Conservation (phyloP, 257 asterid species). For the Solanum pinnatisectum region DNA sequence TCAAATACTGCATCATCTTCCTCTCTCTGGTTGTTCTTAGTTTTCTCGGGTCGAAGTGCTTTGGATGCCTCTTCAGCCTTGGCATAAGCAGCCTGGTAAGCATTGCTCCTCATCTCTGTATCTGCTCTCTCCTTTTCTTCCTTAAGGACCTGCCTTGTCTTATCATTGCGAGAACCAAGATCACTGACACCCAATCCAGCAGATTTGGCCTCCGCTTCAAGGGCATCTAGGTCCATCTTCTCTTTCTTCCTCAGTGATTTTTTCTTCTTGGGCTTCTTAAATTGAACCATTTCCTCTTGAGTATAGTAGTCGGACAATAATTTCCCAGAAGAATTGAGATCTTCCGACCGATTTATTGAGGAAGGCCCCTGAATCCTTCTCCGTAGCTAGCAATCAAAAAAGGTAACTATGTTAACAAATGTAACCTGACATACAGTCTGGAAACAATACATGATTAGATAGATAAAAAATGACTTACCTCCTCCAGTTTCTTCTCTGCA, state of each 20-base stretch:
- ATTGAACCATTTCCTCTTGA: constrained; percentile 79
- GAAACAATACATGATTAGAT: neutral
- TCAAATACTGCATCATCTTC: constrained; percentile 64
- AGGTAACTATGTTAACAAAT: neutral
- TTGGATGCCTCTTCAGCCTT: constrained; percentile 93
- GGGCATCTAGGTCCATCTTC: constrained; percentile 72
- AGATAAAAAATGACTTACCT: constrained; percentile 32
- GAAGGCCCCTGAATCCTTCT: constrained; percentile 70
- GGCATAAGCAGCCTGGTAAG: constrained; percentile 67
- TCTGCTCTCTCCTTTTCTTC: constrained; percentile 75
- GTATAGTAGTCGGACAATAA: constrained; percentile 69
- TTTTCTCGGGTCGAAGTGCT: constrained; percentile 59
- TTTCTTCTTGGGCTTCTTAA: constrained; percentile 91
- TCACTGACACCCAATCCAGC: constrained; percentile 83
- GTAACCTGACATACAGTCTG: neutral
- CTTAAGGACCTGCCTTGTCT: constrained; percentile 54
- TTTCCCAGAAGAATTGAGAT: constrained; percentile 53
- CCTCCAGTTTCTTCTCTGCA: constrained; percentile 86
- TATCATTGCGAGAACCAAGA: constrained; percentile 78
- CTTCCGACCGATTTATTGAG: constrained; percentile 33
- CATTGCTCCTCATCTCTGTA: constrained; percentile 66
- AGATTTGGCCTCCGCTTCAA: constrained; percentile 90
- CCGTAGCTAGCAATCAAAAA: constrained; percentile 56
- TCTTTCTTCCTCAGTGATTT: constrained; percentile 87
- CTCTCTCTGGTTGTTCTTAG: constrained; percentile 19